These are phyloP conservation scores for Fraxinus cuspidata DNA, from an alignment of 257 asterid species.

Conservation along the genomic window DNA sequence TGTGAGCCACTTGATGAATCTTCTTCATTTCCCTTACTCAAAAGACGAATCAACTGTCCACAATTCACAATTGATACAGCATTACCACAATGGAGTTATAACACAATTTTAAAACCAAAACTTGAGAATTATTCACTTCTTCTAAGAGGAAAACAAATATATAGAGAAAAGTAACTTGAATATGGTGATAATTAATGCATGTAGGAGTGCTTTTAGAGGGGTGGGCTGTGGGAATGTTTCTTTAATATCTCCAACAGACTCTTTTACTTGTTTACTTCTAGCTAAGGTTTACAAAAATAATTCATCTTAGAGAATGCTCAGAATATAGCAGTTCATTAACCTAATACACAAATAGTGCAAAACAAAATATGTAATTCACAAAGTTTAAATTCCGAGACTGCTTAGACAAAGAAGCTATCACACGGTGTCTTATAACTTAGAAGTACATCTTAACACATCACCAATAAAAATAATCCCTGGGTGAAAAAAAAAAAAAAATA, in stretches of 20 bases:
- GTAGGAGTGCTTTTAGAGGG: slow-evolving; percentile 1
- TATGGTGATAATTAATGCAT: not conserved
- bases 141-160: slow-evolving; percentile 9
- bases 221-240: slow-evolving; percentile 8
- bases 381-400: not conserved
- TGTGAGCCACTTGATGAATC: slow-evolving; percentile 51
- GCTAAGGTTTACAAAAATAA: not conserved
- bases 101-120: slow-evolving; percentile 25
- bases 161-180: not conserved
- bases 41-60: slow-evolving; percentile 84
- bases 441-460: not conserved
- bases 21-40: slow-evolving; percentile 56
- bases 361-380: not conserved
- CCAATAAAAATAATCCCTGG: not conserved
- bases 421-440: not conserved
- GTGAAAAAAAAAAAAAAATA: no score
- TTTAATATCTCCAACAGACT: slow-evolving; percentile 16
- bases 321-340: not conserved
- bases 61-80: slow-evolving; percentile 32
- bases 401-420: not conserved
- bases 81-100: slow-evolving; percentile 25
- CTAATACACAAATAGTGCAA: not conserved
- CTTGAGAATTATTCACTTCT: slow-evolving; percentile 21
- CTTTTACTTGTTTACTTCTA: slow-evolving; percentile 14
- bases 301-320: not conserved